Evolutionary conservation across 305 asterid species (phyloP).

Genomic region (Fraxinus nigra): DNA sequence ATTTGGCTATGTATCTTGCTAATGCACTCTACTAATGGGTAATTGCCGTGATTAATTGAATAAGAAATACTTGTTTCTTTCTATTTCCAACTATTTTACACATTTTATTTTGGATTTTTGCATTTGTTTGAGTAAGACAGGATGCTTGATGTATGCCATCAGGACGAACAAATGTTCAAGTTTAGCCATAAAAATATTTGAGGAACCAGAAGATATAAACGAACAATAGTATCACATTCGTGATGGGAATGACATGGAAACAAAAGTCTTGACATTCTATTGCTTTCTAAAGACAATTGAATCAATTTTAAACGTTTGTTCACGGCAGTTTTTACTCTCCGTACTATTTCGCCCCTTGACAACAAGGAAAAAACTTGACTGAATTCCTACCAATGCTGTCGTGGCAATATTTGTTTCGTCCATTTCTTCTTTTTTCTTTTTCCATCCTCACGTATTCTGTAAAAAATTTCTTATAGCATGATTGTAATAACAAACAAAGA

Average conservation of each 20-base stretch:
- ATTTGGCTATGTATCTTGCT: conserved; percentile 23
- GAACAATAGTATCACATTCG: background rate
- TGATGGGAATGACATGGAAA: background rate
- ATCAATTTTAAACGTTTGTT: too few relatives aligned
- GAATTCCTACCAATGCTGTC: background rate
- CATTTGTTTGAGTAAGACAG: background rate
- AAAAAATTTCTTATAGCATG: background rate
- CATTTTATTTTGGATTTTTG: background rate
- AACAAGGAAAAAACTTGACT: background rate
- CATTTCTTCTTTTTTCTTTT: background rate
- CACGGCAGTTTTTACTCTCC: background rate
- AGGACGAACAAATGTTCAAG: background rate
- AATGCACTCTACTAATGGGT: conserved; percentile 6
- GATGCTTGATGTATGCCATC: background rate
- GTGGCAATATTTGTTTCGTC: background rate
- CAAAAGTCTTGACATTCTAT: background rate
- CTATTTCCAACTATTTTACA: background rate
- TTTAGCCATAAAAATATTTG: background rate
- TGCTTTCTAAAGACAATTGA: background rate
- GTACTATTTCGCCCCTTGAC: background rate
- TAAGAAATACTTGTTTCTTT: conserved; percentile 15
- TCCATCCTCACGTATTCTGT: background rate
- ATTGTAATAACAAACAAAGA: background rate
- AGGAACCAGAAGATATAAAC: background rate
- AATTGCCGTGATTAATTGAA: conserved; percentile 17